These are phyloP conservation scores for Ambrosiella xylebori DNA, from an alignment of 2,329 filamentous ascomycete species.

Conservation along the genomic window DNA sequence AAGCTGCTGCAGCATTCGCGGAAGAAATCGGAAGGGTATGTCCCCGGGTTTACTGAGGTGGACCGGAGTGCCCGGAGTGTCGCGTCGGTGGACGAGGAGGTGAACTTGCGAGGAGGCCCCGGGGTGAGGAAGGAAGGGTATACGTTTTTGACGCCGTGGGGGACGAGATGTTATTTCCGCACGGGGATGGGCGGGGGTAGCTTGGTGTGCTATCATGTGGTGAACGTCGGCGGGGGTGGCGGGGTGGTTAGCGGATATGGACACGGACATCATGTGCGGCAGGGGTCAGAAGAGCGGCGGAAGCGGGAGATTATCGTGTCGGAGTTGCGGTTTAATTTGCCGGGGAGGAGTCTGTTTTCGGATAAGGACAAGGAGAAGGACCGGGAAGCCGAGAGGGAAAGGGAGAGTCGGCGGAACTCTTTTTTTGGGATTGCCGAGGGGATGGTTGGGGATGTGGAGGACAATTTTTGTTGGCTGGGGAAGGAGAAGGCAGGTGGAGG, in stretches of 20 bases:
- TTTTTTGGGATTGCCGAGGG: constrained; percentile 12
- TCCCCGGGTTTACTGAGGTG: not conserved
- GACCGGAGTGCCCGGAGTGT: not conserved
- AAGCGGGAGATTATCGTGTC: constrained; percentile 37
- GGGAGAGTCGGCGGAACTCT: too few relatives aligned
- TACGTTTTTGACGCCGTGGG: constrained; percentile 72
- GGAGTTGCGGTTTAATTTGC: constrained; percentile 81
- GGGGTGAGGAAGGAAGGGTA: constrained; percentile 47
- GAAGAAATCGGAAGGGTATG: constrained; percentile 7
- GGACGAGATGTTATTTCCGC: constrained; percentile 68
- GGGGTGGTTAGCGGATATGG: too few relatives aligned
- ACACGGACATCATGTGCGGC: not conserved
- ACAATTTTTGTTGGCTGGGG: constrained; percentile 53
- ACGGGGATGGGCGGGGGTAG: constrained; percentile 61
- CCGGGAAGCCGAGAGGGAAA: not conserved
- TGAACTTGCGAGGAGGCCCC: constrained; percentile 22
- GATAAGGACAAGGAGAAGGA: not conserved
- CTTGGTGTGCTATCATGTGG: constrained; percentile 56
- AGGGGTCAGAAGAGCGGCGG: constrained; percentile 1
- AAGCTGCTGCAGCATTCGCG: constrained; percentile 12
- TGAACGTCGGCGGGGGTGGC: constrained; percentile 26
- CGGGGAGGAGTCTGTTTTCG: constrained; percentile 34
- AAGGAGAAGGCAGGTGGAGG: constrained; percentile 75
- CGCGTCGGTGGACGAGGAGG: constrained; percentile 4
- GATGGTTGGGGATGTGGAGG: constrained; percentile 23